Percentiles rank a stretch among this genome's conserved stretches.
These are phyloP conservation scores for Schwanniomyces polymorphus DNA, from an alignment of 805 yeast species.

Conservation along the genomic window DNA sequence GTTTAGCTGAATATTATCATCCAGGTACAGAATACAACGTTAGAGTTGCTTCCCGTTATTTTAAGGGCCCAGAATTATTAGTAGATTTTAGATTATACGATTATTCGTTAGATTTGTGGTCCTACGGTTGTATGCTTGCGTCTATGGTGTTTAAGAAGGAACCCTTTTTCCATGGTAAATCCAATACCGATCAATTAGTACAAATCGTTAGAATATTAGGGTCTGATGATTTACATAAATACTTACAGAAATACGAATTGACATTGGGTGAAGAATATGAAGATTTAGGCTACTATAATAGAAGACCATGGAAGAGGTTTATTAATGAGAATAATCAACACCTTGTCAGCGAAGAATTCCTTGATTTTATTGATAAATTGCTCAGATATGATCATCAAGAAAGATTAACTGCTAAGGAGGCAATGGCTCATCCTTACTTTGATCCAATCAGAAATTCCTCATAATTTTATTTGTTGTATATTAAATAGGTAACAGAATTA, in stretches of 20 bases:
- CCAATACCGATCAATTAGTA: constrained; percentile 88
- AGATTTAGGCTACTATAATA: constrained; percentile 65
- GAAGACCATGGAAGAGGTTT: constrained; percentile 68
- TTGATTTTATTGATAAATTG: constrained; percentile 72
- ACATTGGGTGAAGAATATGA: constrained; percentile 77
- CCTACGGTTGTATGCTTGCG: constrained; percentile 89
- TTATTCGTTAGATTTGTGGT: constrained; percentile 88
- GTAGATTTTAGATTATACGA: constrained; percentile 83
- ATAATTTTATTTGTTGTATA: constrained; percentile 1
- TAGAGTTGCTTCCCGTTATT: constrained; percentile 87
- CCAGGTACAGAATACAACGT: constrained; percentile 88
- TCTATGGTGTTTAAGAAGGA: constrained; percentile 85
- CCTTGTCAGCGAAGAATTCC: constrained; percentile 52
- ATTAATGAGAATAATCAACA: constrained; percentile 53
- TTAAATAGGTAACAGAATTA: neutral
- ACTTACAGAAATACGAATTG: constrained; percentile 68
- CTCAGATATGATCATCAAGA: constrained; percentile 85
- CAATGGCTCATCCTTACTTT: constrained; percentile 76
- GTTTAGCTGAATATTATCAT: constrained; percentile 90
- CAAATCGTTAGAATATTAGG: constrained; percentile 89
- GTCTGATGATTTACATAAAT: constrained; percentile 68
- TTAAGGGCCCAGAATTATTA: constrained; percentile 88
- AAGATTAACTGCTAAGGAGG: constrained; percentile 85
- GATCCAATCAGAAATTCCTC: constrained; percentile 17
- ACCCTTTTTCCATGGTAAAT: constrained; percentile 90